Evolutionary conservation across 1,139 yeast species (phyloP).

Genomic region (Yamadazyma songkhlaensis): DNA sequence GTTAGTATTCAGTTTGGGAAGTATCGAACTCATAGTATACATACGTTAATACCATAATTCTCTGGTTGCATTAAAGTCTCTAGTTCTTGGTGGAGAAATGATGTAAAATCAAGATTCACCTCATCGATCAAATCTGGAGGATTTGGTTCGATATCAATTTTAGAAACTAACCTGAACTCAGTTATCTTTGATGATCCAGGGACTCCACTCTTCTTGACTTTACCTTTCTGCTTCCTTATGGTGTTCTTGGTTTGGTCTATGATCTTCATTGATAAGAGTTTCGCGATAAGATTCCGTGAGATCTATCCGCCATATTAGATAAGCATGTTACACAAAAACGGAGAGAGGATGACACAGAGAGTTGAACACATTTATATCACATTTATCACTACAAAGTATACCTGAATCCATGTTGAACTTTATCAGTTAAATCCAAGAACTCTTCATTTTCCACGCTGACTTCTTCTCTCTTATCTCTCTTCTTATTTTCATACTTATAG

Average conservation of each 20-base stretch:
- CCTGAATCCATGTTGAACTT: constrained; percentile 6
- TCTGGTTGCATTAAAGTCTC: not conserved
- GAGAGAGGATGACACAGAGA: too few relatives aligned
- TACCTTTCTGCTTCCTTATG: not conserved
- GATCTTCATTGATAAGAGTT: not conserved
- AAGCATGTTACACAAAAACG: too few relatives aligned
- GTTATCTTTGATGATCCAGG: not conserved
- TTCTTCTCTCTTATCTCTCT: constrained; percentile 18
- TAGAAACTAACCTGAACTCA: not conserved
- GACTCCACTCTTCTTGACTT: not conserved
- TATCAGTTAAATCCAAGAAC: constrained; percentile 16
- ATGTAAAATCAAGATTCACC: not conserved
- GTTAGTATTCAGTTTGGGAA: too few relatives aligned
- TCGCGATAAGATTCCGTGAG: too few relatives aligned
- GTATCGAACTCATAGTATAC: too few relatives aligned
- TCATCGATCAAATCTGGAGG: not conserved
- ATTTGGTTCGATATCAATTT: not conserved
- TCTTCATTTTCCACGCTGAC: constrained; percentile 13
- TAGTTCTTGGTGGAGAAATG: not conserved
- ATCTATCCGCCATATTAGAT: too few relatives aligned
- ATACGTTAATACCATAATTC: not conserved
- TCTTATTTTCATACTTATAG: constrained; percentile 13
- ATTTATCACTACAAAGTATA: constrained; percentile 2
- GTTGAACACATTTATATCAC: not conserved
- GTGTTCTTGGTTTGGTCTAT: not conserved